Conservation (phyloP, 2,329 filamentous ascomycete species). For the Epichloe aotearoae region DNA sequence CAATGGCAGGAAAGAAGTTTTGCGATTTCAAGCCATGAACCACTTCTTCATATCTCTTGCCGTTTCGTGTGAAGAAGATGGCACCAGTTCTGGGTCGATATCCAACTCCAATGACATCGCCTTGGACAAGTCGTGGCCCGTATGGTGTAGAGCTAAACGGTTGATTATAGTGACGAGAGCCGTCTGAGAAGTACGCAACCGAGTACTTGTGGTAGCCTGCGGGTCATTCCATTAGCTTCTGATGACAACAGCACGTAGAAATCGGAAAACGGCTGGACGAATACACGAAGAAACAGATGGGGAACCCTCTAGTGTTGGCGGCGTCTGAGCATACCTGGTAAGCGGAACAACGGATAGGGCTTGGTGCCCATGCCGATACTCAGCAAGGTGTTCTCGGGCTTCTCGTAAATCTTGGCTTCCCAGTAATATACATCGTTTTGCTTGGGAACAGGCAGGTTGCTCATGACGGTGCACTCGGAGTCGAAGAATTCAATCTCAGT, state of each 20-base stretch:
- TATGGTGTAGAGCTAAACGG: constrained; percentile 73
- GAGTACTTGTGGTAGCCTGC: constrained; percentile 81
- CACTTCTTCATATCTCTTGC: constrained; percentile 92
- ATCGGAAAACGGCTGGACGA: too few relatives aligned
- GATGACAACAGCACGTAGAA: too few relatives aligned
- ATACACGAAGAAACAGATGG: background rate
- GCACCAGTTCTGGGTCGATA: constrained; percentile 90
- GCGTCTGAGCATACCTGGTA: constrained; percentile 57
- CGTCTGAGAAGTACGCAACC: constrained; percentile 79
- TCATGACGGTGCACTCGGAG: constrained; percentile 92
- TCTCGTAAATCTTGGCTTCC: constrained; percentile 98
- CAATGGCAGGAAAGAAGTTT: constrained; percentile 97
- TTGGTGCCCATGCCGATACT: constrained; percentile 94
- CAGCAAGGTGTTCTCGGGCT: constrained; percentile 75
- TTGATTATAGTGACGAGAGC: constrained; percentile 81
- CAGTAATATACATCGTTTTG: constrained; percentile 99
- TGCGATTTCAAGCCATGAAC: constrained; percentile 84
- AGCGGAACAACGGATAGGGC: constrained; percentile 84
- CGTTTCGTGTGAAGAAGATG: constrained; percentile 96
- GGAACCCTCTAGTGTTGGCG: background rate
- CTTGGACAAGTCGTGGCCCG: constrained; percentile 74
- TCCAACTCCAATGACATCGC: constrained; percentile 89
- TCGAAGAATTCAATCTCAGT: constrained; percentile 99
- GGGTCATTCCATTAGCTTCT: background rate
- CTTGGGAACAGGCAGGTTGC: constrained; percentile 91